phyloP scores from a whole-genome alignment of 2,329 filamentous ascomycete species.

The Trichoderma lentiforme region DNA sequence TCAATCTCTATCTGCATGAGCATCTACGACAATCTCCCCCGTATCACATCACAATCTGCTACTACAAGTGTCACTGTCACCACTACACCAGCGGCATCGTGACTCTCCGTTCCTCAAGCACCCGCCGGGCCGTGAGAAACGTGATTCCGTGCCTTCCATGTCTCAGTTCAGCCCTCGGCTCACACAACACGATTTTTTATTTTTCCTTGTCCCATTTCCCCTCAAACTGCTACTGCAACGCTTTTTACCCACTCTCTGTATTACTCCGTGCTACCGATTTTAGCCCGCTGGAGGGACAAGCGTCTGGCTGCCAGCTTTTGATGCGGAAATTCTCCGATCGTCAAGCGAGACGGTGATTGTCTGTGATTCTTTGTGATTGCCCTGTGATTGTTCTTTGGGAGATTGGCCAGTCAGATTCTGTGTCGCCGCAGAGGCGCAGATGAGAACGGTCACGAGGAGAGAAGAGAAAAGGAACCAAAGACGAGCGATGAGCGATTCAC shows the following conservation, averaged over 20 bases:
- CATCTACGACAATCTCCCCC: neutral
- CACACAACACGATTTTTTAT: neutral
- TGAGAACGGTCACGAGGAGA: neutral
- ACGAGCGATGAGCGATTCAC: neutral
- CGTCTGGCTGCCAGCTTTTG: neutral
- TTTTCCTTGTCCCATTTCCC: neutral
- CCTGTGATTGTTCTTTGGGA: neutral
- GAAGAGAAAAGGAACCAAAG: neutral
- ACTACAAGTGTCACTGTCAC: neutral
- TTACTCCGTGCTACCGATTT: neutral
- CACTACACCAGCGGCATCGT: neutral
- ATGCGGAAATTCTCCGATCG: neutral
- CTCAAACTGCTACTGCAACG: neutral
- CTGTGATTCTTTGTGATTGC: neutral
- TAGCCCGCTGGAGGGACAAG: neutral
- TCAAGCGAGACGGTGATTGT: neutral
- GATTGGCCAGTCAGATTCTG: neutral
- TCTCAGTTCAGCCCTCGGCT: neutral
- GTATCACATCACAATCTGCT: neutral
- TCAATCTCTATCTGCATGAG: neutral
- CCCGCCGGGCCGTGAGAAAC: slow-evolving; percentile 5
- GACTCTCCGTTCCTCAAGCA: neutral
- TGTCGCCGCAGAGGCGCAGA: neutral
- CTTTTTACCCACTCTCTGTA: neutral
- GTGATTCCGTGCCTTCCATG: slow-evolving; percentile 3